Evolutionary conservation across 2,329 filamentous ascomycete genomes (phyloP).

Genomic region (Xylariales sp.): DNA sequence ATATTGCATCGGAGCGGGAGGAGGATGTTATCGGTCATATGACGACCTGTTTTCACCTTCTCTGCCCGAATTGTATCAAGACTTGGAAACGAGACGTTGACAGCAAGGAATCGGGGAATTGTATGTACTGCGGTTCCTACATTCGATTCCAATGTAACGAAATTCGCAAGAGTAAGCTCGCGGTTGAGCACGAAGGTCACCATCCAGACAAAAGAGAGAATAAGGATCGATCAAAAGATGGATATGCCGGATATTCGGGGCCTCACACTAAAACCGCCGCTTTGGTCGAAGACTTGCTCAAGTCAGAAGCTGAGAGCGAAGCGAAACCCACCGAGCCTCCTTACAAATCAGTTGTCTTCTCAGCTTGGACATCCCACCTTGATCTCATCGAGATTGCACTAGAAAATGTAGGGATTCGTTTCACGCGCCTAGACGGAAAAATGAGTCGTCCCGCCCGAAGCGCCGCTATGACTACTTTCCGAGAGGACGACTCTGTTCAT

Average conservation of each 20-base stretch:
- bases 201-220: conserved; percentile 52
- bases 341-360: conserved; percentile 94
- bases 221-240: conserved; percentile 58
- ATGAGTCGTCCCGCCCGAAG: conserved; percentile 83
- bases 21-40: conserved; percentile 79
- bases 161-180: conserved; percentile 72
- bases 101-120: conserved; percentile 61
- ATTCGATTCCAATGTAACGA: conserved; percentile 74
- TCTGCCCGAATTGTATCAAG: conserved; percentile 80
- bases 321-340: conserved; percentile 74
- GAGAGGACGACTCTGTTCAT: conserved; percentile 74
- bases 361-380: conserved; percentile 93
- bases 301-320: conserved; percentile 71
- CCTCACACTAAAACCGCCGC: conserved; percentile 93
- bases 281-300: conserved; percentile 78
- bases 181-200: conserved; percentile 66
- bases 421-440: conserved; percentile 87
- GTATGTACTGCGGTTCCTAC: conserved; percentile 74
- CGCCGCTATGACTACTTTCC: conserved; percentile 80
- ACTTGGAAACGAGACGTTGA: conserved; percentile 67
- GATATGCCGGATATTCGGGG: conserved; percentile 78
- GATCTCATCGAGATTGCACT: conserved; percentile 91
- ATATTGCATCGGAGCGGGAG: conserved; percentile 68
- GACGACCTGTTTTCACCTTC: conserved; percentile 86
- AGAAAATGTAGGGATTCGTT: conserved; percentile 72